Conservation (phyloP, 768 basidiomycete species). For the Vararia minispora region DNA sequence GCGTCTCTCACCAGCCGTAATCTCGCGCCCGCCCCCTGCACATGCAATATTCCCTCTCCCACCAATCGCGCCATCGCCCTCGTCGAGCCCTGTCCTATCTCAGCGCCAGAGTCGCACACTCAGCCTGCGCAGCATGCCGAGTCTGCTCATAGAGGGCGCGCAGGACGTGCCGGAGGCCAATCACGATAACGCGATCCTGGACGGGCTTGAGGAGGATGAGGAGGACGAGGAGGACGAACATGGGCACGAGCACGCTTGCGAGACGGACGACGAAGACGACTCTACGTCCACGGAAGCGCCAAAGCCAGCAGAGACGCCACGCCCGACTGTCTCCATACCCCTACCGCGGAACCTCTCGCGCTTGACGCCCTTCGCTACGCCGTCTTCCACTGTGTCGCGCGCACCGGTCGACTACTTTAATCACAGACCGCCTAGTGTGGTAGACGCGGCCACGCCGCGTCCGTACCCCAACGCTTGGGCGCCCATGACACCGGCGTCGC, state of each 20-base stretch:
- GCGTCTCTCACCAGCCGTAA: slow-evolving; percentile 13
- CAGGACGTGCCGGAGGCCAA: slow-evolving; percentile 24
- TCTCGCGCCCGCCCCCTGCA: slow-evolving; percentile 12
- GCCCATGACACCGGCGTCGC: too few relatives aligned
- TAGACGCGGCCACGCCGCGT: too few relatives aligned
- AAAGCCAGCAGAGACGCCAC: too few relatives aligned
- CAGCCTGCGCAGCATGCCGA: slow-evolving; percentile 14
- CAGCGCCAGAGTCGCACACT: too few relatives aligned
- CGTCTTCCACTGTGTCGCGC: too few relatives aligned
- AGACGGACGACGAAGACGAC: slow-evolving; percentile 5
- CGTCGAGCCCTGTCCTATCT: too few relatives aligned
- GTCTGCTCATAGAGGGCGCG: slow-evolving; percentile 20
- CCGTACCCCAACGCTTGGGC: too few relatives aligned
- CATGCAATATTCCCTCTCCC: slow-evolving; percentile 8
- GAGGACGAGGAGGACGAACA: slow-evolving; percentile 20
- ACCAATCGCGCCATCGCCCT: slow-evolving; percentile 1
- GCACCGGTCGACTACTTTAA: too few relatives aligned
- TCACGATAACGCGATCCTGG: slow-evolving; percentile 26
- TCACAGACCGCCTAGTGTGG: too few relatives aligned
- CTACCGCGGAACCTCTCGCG: too few relatives aligned
- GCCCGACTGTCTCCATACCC: slow-evolving; percentile 13
- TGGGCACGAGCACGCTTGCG: slow-evolving; percentile 4
- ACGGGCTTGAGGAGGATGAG: slow-evolving; percentile 21
- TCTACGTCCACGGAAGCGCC: slow-evolving; percentile 13
- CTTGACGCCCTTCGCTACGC: too few relatives aligned